Evolutionary conservation across 2,329 filamentous ascomycete genomes (phyloP).

Genomic region (Lasiodiplodia hormozganensis): DNA sequence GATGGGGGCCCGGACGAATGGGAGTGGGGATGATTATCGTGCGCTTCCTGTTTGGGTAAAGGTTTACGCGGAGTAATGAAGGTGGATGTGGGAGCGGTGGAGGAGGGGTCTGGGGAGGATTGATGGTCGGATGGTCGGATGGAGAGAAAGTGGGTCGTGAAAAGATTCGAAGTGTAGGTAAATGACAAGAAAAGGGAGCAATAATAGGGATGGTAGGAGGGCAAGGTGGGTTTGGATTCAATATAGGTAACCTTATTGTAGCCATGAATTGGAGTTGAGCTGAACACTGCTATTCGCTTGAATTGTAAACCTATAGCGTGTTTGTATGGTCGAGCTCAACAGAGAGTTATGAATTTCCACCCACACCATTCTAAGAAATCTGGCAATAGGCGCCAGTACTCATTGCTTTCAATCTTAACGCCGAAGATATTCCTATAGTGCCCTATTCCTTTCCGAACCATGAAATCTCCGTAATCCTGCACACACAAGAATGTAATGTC

Average conservation of each 20-base stretch:
- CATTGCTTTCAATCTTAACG: too few species aligned
- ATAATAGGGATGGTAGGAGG: too few species aligned
- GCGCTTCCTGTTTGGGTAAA: background rate
- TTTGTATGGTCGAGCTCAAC: background rate
- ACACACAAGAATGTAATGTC: too few species aligned
- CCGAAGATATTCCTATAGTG: too few species aligned
- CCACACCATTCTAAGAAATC: background rate
- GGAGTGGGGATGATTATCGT: background rate
- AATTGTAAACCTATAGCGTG: background rate
- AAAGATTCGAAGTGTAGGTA: too few species aligned
- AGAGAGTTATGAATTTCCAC: background rate
- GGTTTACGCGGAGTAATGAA: background rate
- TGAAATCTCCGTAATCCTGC: background rate
- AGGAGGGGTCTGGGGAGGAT: background rate
- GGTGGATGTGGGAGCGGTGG: background rate
- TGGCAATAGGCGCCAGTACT: background rate
- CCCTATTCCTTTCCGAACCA: background rate
- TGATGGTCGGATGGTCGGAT: background rate
- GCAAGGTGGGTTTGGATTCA: too few species aligned
- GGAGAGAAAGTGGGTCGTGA: background rate
- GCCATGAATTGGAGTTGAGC: background rate
- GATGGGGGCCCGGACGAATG: background rate
- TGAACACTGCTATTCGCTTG: too few species aligned
- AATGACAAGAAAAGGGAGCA: too few species aligned
- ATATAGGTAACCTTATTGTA: background rate